Evolutionary conservation across 176 grass and related monocot genomes (phyloP).

Genomic region (Ensete glaucum): DNA sequence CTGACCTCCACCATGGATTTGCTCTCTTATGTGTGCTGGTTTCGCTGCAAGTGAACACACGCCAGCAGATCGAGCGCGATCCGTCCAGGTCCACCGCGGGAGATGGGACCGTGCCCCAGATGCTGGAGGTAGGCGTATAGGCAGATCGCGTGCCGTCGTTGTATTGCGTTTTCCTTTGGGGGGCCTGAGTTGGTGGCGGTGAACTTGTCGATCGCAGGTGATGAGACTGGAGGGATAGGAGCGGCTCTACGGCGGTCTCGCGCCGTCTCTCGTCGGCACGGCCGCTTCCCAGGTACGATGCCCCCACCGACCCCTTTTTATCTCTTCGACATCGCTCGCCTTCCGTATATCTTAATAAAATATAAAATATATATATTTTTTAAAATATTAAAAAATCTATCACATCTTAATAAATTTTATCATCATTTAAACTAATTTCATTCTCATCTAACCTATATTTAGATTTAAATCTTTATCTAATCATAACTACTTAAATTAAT

Average conservation of each 20-base stretch:
- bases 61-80: constrained; percentile 90
- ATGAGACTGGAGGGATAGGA: constrained; percentile 86
- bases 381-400: too few species aligned
- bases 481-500: too few species aligned
- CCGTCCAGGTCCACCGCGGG: constrained; percentile 48
- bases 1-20: neutral
- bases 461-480: too few species aligned
- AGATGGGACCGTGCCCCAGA: constrained; percentile 58
- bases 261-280: constrained; percentile 73
- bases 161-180: neutral
- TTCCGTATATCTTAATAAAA: too few species aligned
- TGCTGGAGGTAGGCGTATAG: constrained; percentile 44
- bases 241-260: constrained; percentile 70
- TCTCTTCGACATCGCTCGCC: neutral
- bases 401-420: too few species aligned
- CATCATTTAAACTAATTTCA: too few species aligned
- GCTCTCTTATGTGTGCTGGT: neutral
- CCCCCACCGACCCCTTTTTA: neutral
- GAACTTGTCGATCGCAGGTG: constrained; percentile 33
- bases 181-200: neutral
- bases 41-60: constrained; percentile 69
- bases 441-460: too few species aligned
- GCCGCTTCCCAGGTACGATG: constrained; percentile 68
- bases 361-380: too few species aligned
- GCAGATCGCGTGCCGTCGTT: neutral